Base-by-base conservation (phyloP, 2,329 filamentous ascomycete genomes). In the Camptophora hylomeconis region DNA sequence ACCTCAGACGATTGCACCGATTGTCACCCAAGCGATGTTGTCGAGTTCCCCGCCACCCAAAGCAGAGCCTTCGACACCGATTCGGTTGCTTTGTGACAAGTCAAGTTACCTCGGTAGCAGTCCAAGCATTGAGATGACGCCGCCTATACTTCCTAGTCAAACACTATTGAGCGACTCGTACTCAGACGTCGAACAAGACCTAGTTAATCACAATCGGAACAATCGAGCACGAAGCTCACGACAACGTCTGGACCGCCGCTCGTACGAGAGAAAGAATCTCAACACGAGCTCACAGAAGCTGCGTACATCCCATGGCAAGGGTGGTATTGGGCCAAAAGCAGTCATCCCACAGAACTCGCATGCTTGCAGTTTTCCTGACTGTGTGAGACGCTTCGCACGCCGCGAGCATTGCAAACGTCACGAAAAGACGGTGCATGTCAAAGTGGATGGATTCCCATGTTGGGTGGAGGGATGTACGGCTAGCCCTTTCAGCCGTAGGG, bases 341-440 rank as follows among this genome's bases (percentile, higher is more conserved):
- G 27, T 42, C 9, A 46, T 46, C 27, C 20, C 29, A 5, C 26
- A 38, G 20, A 46, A 46, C 24, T 30, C 37, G 16, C 43, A 36
- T 49, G 56, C 44, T 49, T 61, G 2, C 51, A 54, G 18, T 54
- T 58, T 40, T 49, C 51, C 37, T 57, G 60, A 31, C 11, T 46
- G 43, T 26, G 31, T 41, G 31, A 55, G 54, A 5, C 53, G 53
- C 4, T 66, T 66, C 43, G 59, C 61, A 46, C 46, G 62, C 26
- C 57, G 61, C 35, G 61, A 65, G 37, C 61, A 65, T 32, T 45
- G 64, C 11, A 62, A 63, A 46, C 47, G 61, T 7, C 62, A 66
- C 39, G 56, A 58, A 47, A 58, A 55, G 43, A 62, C 53, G 10
- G 60, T 63, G 31, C 58, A 57, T 17, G 53, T 56, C 33, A 53